Base-by-base conservation (phyloP, 2,329 filamentous ascomycete genomes). In the Diaporthe vaccinii region DNA sequence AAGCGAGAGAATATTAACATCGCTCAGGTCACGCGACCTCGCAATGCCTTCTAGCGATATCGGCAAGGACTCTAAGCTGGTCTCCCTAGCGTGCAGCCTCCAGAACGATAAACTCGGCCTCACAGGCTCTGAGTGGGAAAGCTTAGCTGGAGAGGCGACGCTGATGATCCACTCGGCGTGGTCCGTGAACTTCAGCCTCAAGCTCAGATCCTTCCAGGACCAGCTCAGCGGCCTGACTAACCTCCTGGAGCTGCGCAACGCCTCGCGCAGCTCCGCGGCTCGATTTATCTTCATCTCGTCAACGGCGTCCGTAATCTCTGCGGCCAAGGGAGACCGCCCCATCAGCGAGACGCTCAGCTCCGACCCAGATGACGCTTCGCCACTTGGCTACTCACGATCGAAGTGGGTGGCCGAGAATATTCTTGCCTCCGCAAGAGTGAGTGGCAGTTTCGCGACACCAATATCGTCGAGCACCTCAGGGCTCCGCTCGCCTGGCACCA, bases 351-450 rank as follows among this genome's bases (percentile, higher is more conserved):
- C 68, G 4, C 79, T 87, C 3, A 83, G 86, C 2, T 71, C 78
- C 1, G 79, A 86, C 36, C 86, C 88, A 1, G 78, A 80, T 4
- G 82, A 86, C 49, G 86, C 88, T 1, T 86, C 86, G 1, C 79
- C 84, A 0, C 82, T 90, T 7, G 90, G 90, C 6, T 92, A 92
- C 78, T 87, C 88, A 1, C 85, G 85, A 39, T 91, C 88, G 1
- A 88, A 90, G 81, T 91, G 89, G 89, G 88, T 91, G 1, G 89
- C 89, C 1, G 90, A 92, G 82, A 83, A 83, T 25, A 86, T 91
- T 14, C 91, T 89, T 77, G 78, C 83, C 0, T 78, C 82, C 8
- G 86, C 86, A 22, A 79, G 81, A 61, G 73, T 81, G 22, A 57
- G 74, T 36, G 39, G 57, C 65, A 65, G 58, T 14, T 74, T 74